phyloP scores from a whole-genome alignment of 371 early-diverging fungal species.

The Paraphysoderma sedebokerense region DNA sequence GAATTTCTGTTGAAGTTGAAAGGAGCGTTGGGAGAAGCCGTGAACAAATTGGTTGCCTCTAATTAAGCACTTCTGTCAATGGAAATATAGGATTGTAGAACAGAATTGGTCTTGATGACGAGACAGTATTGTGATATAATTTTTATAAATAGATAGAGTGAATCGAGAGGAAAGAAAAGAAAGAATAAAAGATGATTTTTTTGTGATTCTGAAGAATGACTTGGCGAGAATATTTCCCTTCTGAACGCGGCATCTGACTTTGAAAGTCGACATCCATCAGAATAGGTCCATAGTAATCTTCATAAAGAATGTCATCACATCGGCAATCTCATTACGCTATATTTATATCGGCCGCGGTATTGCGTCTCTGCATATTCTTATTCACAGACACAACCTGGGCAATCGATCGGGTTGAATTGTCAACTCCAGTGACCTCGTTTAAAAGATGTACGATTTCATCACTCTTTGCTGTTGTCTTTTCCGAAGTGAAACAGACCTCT shows the following conservation, averaged over 20 bases:
- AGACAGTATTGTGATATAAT: conserved; percentile 3
- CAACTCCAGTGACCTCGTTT: conserved; percentile 71
- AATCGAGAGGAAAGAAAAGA: too few relatives aligned
- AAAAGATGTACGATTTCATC: conserved; percentile 23
- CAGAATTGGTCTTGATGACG: neutral
- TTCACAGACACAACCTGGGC: conserved; percentile 5
- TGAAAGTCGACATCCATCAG: too few relatives aligned
- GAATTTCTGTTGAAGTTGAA: conserved; percentile 21
- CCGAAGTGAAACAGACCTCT: neutral
- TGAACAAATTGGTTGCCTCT: conserved; percentile 13
- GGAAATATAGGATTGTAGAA: conserved; percentile 1
- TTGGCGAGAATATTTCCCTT: too few relatives aligned
- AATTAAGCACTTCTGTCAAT: conserved; percentile 6
- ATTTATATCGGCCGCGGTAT: conserved; percentile 2
- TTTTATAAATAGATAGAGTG: too few relatives aligned
- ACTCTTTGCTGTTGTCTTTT: neutral
- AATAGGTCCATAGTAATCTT: too few relatives aligned
- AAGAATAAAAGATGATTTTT: too few relatives aligned
- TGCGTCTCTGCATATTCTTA: conserved; percentile 8
- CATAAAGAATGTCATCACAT: conserved; percentile 4
- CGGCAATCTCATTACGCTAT: conserved; percentile 1
- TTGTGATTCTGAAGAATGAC: too few relatives aligned
- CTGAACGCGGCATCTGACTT: too few relatives aligned
- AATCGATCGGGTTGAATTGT: conserved; percentile 36
- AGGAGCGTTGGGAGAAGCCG: conserved; percentile 15